Base-by-base conservation (phyloP, 208 protist species). In the Acanthamoeba polyphaga region DNA sequence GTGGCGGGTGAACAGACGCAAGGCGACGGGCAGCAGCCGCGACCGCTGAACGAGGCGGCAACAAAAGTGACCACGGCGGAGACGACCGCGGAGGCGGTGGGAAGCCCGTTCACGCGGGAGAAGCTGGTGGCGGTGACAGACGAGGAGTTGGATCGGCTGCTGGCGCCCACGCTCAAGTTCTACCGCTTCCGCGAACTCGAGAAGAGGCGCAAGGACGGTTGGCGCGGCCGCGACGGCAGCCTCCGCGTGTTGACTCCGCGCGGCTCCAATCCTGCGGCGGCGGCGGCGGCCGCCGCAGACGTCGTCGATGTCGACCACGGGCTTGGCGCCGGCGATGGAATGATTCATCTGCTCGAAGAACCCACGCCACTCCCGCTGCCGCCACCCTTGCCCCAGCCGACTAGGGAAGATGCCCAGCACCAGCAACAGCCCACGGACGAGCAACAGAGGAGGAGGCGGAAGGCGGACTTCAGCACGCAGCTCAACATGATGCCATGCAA, bases 131-230 rank as follows among this genome's bases (percentile, higher is more conserved):
- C 17, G 15, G 49, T 85, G 9, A 85, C 76, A 3, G 76, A 85
- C 49, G 76, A 85, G 46, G 76, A 85, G 46, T 24, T 85, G 46
- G 76, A 85, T 22, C 76, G 49, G 24, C 76, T 85, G 24, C 1
- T 34, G 46, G 76, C 76, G 24, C 76, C 76, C 27, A 85, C 76
- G 27, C 76, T 85, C 76, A 85, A 85, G 49, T 85, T 85, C 46
- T 85, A 85, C n/a, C 76, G 76, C 43, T 85, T 85, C 49, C 76
- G 76, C 24, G 76, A 85, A 27, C 76, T 85, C 43, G 76, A 85
- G 49, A 85, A 85, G 76, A 46, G 76, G 12, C 76, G 43, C 46
- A 85, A 85, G 49, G 49, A 85, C 6, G 19, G 55, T 1, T n/a
- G 49, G 27, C 76, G 76, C 49, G 49, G 38, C 46, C 46, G 70